Percentiles rank a stretch among this genome's conserved stretches.
Conservation (phyloP, 148 eudicot genomes). For the Chenopodium suecicum region DNA sequence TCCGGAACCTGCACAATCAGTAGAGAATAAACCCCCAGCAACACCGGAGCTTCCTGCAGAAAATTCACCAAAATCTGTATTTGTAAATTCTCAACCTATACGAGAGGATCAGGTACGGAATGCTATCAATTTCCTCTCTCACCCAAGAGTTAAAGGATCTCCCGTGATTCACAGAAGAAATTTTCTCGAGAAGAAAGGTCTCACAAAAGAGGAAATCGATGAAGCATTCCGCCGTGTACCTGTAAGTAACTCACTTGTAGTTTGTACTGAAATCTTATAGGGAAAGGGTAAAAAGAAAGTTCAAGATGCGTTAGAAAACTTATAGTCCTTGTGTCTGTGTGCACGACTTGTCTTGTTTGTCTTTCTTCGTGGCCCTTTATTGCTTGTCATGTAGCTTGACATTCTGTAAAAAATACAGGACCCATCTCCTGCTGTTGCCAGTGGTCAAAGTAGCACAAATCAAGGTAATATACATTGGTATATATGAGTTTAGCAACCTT, state of each 20-base stretch:
- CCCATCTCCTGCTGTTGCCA: conserved; percentile 53
- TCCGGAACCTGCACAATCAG: conserved; percentile 40
- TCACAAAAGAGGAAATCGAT: conserved; percentile 96
- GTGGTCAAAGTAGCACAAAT: conserved; percentile 44
- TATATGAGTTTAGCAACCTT: not conserved
- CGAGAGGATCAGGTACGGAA: conserved; percentile 93
- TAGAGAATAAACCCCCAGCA: conserved; percentile 29
- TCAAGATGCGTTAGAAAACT: not conserved
- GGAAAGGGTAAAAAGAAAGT: not conserved
- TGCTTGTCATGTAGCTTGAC: conserved; percentile 19
- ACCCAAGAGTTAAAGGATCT: conserved; percentile 92
- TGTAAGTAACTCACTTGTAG: conserved; percentile 44
- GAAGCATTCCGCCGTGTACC: conserved; percentile 99
- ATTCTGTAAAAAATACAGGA: conserved; percentile 47
- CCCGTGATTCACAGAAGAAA: conserved; percentile 86
- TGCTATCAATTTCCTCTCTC: conserved; percentile 90
- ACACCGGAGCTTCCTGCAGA: conserved; percentile 44
- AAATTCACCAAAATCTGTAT: conserved; percentile 56
- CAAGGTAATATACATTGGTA: conserved; percentile 52
- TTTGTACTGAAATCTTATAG: not conserved
- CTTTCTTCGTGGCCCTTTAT: conserved; percentile 10
- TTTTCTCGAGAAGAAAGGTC: conserved; percentile 95
- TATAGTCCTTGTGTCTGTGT: not conserved
- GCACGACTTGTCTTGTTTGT: not conserved
- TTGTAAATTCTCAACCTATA: conserved; percentile 80